These are phyloP conservation scores for Delitschia confertaspora DNA, from an alignment of 495 filamentous ascomycete species.

Conservation along the genomic window DNA sequence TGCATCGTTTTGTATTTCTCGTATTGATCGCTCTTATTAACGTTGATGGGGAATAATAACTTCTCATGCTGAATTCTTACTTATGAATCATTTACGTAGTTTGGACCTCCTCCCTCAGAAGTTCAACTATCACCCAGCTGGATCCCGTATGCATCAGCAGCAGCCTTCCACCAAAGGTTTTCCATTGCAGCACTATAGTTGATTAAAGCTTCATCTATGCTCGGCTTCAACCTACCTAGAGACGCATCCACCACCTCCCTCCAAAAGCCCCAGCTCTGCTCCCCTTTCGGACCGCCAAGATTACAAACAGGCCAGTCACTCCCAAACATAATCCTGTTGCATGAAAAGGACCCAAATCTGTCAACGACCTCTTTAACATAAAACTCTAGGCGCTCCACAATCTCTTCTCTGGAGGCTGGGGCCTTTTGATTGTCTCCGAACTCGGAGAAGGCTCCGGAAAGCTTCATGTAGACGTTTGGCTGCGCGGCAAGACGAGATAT, in stretches of 20 bases:
- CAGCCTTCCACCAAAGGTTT: conserved; percentile 61
- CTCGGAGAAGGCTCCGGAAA: conserved; percentile 76
- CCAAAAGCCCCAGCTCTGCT: conserved; percentile 48
- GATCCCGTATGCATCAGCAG: conserved; percentile 36
- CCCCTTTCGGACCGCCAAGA: conserved; percentile 46
- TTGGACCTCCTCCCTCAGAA: too few species aligned
- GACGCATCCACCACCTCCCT: conserved; percentile 50
- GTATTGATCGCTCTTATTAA: too few species aligned
- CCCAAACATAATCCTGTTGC: conserved; percentile 72
- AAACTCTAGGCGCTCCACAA: conserved; percentile 42
- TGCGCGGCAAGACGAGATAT: conserved; percentile 2
- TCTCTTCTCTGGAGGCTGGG: conserved; percentile 31
- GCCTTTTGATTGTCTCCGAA: too few species aligned
- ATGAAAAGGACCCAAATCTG: conserved; percentile 51
- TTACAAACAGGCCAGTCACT: conserved; percentile 89
- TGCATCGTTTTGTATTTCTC: too few species aligned
- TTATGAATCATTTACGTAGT: too few species aligned
- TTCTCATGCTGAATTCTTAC: too few species aligned
- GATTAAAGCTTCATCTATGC: too few species aligned
- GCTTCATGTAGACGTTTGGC: conserved; percentile 65
- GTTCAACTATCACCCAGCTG: background rate
- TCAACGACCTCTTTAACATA: conserved; percentile 62
- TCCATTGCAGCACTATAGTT: too few species aligned
- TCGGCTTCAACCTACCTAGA: conserved; percentile 49
- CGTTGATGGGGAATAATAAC: too few species aligned